A percentile compares a stretch with the other conserved stretches of the same genome.
Conservation (phyloP, 805 yeast genomes). For the Saccharomyces mikatae region DNA sequence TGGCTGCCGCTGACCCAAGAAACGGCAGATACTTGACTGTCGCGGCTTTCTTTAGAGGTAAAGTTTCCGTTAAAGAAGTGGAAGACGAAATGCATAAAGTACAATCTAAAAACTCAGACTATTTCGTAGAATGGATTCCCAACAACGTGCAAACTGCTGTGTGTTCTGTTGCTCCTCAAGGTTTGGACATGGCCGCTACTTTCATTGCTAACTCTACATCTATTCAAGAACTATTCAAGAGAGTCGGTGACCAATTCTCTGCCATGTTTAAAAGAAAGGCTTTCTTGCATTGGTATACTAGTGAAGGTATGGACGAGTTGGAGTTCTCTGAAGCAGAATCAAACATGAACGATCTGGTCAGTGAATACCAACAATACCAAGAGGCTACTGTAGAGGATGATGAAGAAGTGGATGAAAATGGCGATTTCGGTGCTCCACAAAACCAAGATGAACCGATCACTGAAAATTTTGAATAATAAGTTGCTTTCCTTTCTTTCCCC, state of each 20-base stretch:
- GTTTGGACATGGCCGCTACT: constrained; percentile 81
- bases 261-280: constrained; percentile 93
- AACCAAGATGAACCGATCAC: constrained; percentile 34
- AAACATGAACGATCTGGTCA: constrained; percentile 79
- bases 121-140: constrained; percentile 95
- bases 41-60: constrained; percentile 91
- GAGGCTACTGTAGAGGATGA: constrained; percentile 72
- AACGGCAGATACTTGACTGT: constrained; percentile 88
- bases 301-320: constrained; percentile 93
- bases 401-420: constrained; percentile 62
- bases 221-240: constrained; percentile 80
- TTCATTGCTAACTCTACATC: constrained; percentile 91
- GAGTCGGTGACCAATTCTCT: constrained; percentile 82
- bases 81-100: constrained; percentile 87
- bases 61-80: constrained; percentile 85
- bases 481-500: neutral
- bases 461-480: constrained; percentile 24
- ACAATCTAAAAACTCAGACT: constrained; percentile 70
- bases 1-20: constrained; percentile 91
- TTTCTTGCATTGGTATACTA: constrained; percentile 91
- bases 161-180: constrained; percentile 84
- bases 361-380: constrained; percentile 90
- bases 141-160: constrained; percentile 91
- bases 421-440: constrained; percentile 36
- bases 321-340: constrained; percentile 93